Evolutionary conservation across 345 rosid genomes (phyloP).

Genomic region (Citrus inodora): DNA sequence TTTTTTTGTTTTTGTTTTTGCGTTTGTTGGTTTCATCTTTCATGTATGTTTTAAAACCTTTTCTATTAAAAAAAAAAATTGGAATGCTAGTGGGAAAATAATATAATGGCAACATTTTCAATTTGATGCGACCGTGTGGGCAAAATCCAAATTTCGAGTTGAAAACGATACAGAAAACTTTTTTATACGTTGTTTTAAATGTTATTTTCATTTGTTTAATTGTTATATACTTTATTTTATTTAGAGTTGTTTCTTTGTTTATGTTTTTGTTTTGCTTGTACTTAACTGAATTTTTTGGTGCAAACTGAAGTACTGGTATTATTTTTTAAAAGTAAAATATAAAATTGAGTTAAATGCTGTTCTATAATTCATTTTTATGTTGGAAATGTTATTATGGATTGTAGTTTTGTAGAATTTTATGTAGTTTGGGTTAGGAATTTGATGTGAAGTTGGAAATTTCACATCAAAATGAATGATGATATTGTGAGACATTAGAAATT

Average conservation of each 20-base stretch:
- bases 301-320: background rate
- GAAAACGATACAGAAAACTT: background rate
- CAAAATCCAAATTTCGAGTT: background rate
- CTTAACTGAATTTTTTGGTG: background rate
- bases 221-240: background rate
- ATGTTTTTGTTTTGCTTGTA: background rate
- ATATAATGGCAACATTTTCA: background rate
- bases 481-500: background rate
- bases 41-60: background rate
- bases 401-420: background rate
- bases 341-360: background rate
- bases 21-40: background rate
- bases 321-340: background rate
- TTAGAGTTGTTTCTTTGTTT: background rate
- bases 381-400: background rate
- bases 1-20: background rate
- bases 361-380: background rate
- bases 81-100: background rate
- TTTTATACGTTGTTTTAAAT: background rate
- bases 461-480: background rate
- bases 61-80: background rate
- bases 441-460: background rate
- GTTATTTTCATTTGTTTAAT: background rate
- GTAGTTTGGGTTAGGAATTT: background rate
- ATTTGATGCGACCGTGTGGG: slow-evolving; percentile 8